phyloP scores from a whole-genome alignment of 768 basidiomycete species.

The Phlegmacium glaucopus region DNA sequence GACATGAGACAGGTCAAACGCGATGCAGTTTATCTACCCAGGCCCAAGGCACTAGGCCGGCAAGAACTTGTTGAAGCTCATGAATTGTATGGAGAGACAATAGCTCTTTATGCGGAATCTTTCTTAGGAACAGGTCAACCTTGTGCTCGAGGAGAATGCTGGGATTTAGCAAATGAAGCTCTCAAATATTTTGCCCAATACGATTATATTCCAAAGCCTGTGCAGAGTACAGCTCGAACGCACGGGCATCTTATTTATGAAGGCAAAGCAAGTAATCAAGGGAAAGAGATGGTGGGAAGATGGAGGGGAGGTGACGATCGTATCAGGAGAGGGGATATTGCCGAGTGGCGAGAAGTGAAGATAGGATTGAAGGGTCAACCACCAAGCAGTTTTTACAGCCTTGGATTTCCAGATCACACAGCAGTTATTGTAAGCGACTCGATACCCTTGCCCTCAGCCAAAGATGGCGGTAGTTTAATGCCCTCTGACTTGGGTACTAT shows the following conservation, averaged over 20 bases:
- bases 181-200: slow-evolving; percentile 39
- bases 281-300: slow-evolving; percentile 30
- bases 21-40: slow-evolving; percentile 34
- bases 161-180: slow-evolving; percentile 54
- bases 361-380: slow-evolving; percentile 24
- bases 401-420: slow-evolving; percentile 57
- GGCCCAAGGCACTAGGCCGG: slow-evolving; percentile 32
- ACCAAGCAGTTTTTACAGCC: slow-evolving; percentile 22
- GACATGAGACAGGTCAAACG: slow-evolving; percentile 28
- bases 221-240: slow-evolving; percentile 45
- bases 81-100: slow-evolving; percentile 45
- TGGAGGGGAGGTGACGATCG: slow-evolving; percentile 53
- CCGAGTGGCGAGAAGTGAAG: slow-evolving; percentile 46
- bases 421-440: slow-evolving; percentile 43
- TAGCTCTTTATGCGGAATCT: slow-evolving; percentile 45
- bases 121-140: slow-evolving; percentile 39
- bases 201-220: slow-evolving; percentile 41
- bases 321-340: slow-evolving; percentile 51
- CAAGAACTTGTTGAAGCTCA: slow-evolving; percentile 37
- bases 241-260: slow-evolving; percentile 54
- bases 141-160: slow-evolving; percentile 54
- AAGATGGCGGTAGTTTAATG: slow-evolving; percentile 30
- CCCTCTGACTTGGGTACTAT: slow-evolving; percentile 40
- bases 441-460: slow-evolving; percentile 24
- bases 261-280: slow-evolving; percentile 32